A percentile compares a stretch with the other conserved stretches of the same genome.
Evolutionary conservation across 2,329 filamentous ascomycete genomes (phyloP).

Genomic region (Phaeophleospora eucalypticola): DNA sequence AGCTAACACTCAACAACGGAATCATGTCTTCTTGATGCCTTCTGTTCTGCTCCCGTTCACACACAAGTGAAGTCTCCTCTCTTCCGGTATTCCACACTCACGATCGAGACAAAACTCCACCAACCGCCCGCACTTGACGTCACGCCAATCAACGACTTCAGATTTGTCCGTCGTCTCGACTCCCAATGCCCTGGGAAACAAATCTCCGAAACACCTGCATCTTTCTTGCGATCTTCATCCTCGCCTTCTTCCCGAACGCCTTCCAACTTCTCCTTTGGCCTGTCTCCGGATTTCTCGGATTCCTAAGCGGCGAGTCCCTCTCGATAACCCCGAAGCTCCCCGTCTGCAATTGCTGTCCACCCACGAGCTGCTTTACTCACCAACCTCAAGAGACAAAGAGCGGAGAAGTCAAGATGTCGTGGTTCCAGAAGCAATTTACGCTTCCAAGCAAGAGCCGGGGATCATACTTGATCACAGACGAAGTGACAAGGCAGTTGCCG

Average conservation of each 20-base stretch:
- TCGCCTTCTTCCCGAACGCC: conserved; percentile 48
- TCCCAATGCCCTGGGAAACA: conserved; percentile 27
- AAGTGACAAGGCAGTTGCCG: conserved; percentile 66
- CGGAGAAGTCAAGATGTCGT: conserved; percentile 47
- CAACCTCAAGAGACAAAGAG: conserved; percentile 21
- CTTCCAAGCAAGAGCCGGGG: conserved; percentile 74
- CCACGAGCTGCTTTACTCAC: conserved; percentile 25
- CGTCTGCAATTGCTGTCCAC: conserved; percentile 33
- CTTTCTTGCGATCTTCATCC: conserved; percentile 47
- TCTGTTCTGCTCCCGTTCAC: neutral
- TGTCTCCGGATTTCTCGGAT: conserved; percentile 35
- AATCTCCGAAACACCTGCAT: conserved; percentile 39
- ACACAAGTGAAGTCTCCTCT: neutral
- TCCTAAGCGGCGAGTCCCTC: conserved; percentile 30
- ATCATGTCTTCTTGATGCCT: neutral
- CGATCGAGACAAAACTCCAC: neutral
- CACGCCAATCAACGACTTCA: conserved; percentile 3
- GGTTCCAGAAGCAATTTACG: conserved; percentile 80
- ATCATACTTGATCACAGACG: conserved; percentile 83
- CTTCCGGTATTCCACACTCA: neutral
- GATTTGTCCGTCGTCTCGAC: conserved; percentile 2
- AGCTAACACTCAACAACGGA: neutral
- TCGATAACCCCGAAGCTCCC: conserved; percentile 27
- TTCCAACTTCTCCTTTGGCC: conserved; percentile 39
- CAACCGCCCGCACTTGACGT: conserved; percentile 10